A percentile compares a stretch with the other conserved stretches of the same genome.
Evolutionary conservation across 371 early-diverging fungal genomes (phyloP).

Genomic region (Rhizopus sp.): DNA sequence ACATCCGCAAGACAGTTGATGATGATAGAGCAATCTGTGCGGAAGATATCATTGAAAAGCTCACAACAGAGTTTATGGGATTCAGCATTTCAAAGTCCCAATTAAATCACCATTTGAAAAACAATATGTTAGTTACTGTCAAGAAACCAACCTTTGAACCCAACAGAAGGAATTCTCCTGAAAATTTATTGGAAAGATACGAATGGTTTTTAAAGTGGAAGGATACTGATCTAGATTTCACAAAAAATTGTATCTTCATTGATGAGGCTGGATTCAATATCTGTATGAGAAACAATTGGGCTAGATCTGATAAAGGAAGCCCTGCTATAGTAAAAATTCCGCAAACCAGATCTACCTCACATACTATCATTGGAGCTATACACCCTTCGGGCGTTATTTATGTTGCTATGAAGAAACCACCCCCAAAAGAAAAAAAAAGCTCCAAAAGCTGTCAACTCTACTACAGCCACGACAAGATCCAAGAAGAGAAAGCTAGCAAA

Average conservation of each 20-base stretch:
- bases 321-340: conserved; percentile 3
- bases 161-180: conserved; percentile 9
- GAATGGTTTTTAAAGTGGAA: conserved; percentile 18
- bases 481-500: conserved; percentile 8
- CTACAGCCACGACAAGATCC: too few relatives aligned
- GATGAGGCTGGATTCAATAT: too few relatives aligned
- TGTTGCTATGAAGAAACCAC: conserved; percentile 13
- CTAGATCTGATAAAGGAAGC: conserved; percentile 2
- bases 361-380: conserved; percentile 17
- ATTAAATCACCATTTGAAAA: conserved; percentile 10
- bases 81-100: conserved; percentile 7
- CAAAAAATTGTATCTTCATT: too few relatives aligned
- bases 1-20: too few relatives aligned
- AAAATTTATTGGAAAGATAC: background rate
- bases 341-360: conserved; percentile 9
- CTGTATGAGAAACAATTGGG: too few relatives aligned
- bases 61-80: background rate
- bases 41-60: conserved; percentile 3
- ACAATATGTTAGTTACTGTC: conserved; percentile 7
- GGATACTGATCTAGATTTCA: conserved; percentile 15
- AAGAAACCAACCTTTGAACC: conserved; percentile 14
- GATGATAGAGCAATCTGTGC: too few relatives aligned
- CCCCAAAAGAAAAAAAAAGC: conserved; percentile 10
- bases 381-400: conserved; percentile 12
- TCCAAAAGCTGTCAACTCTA: background rate